Conservation (phyloP, 805 yeast species). For the Candida schatavii region DNA sequence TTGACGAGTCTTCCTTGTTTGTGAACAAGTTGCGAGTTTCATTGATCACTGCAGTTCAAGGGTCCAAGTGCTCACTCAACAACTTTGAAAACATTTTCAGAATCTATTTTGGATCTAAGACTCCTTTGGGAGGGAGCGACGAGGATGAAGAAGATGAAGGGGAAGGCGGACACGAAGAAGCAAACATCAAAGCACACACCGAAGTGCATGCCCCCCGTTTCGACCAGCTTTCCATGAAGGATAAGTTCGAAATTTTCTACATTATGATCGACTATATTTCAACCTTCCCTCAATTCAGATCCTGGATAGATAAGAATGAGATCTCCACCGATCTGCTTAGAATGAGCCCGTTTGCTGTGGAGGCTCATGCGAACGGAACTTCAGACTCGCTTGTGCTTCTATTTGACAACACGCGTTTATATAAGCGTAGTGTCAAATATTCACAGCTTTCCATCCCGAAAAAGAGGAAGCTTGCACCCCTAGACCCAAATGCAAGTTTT, state of each 20-base stretch:
- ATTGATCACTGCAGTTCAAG: conserved; percentile 39
- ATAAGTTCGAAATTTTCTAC: conserved; percentile 50
- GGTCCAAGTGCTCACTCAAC: conserved; percentile 27
- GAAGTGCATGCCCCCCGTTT: conserved; percentile 25
- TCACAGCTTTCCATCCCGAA: conserved; percentile 32
- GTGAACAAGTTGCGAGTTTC: conserved; percentile 42
- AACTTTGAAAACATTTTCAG: conserved; percentile 34
- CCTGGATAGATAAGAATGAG: conserved; percentile 41
- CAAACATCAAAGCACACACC: not conserved
- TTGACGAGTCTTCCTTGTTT: conserved; percentile 35
- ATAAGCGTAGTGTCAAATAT: conserved; percentile 30
- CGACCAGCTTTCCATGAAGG: conserved; percentile 38
- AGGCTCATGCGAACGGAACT: conserved; percentile 9
- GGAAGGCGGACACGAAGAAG: not conserved
- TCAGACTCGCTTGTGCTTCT: conserved; percentile 36
- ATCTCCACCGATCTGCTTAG: conserved; percentile 24
- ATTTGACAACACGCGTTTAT: conserved; percentile 53
- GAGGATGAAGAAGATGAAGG: conserved; percentile 16
- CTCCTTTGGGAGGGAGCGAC: conserved; percentile 30
- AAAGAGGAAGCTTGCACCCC: conserved; percentile 32
- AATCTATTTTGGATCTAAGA: conserved; percentile 30
- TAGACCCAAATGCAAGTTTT: conserved; percentile 27
- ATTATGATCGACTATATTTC: conserved; percentile 43
- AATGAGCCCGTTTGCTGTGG: conserved; percentile 13
- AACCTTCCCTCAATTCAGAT: conserved; percentile 43